phyloP scores from a whole-genome alignment of 768 basidiomycete species.

The Mycena crocata region DNA sequence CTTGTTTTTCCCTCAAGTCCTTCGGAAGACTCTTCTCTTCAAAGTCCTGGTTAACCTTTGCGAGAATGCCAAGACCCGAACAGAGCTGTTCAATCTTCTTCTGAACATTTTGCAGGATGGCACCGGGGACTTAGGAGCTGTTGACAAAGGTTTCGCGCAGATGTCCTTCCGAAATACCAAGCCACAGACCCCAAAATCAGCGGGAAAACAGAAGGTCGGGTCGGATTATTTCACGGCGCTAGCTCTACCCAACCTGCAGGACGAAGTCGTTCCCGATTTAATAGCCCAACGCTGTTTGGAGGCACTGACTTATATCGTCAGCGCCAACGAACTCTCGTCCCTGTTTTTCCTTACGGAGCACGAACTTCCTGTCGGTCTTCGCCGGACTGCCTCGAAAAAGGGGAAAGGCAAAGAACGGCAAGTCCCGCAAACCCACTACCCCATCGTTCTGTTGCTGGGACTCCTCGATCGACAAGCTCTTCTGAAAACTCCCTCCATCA shows the following conservation, averaged over 20 bases:
- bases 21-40: constrained; percentile 86
- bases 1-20: constrained; percentile 95
- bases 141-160: constrained; percentile 94
- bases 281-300: constrained; percentile 96
- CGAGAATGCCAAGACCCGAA: constrained; percentile 92
- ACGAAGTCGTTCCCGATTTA: constrained; percentile 90
- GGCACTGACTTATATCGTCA: constrained; percentile 88
- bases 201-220: constrained; percentile 77
- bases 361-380: constrained; percentile 85
- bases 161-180: constrained; percentile 79
- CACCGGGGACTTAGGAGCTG: constrained; percentile 88
- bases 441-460: constrained; percentile 88
- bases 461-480: constrained; percentile 89
- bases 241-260: constrained; percentile 64
- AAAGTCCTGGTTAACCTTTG: constrained; percentile 94
- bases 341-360: constrained; percentile 97
- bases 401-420: constrained; percentile 97
- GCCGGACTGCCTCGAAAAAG: constrained; percentile 78
- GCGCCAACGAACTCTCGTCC: constrained; percentile 84
- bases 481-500: constrained; percentile 87
- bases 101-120: constrained; percentile 96
- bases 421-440: constrained; percentile 84
- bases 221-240: constrained; percentile 64
- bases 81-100: constrained; percentile 93
- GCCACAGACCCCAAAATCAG: constrained; percentile 64